These are phyloP conservation scores for Talaromyces sp. DNA, from an alignment of 2,329 filamentous ascomycete genomes.

Conservation along the genomic window DNA sequence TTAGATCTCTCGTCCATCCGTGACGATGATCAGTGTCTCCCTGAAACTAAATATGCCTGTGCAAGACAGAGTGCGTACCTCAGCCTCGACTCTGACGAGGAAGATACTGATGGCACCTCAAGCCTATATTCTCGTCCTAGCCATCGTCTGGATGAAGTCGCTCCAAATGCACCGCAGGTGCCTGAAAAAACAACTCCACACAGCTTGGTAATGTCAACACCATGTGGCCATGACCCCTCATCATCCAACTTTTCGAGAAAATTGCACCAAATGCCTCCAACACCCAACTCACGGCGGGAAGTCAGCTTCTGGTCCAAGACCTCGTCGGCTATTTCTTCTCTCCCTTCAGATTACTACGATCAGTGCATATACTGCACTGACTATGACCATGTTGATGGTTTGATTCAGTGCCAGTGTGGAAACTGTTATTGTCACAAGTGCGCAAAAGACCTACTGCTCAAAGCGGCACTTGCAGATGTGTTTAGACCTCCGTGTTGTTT, in stretches of 20 bases:
- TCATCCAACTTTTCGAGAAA: neutral
- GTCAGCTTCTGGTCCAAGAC: neutral
- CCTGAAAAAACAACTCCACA: neutral
- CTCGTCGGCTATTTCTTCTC: neutral
- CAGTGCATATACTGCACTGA: neutral
- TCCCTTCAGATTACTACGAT: neutral
- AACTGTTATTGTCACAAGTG: neutral
- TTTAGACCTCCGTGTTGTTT: neutral
- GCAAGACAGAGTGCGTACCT: neutral
- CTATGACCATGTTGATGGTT: neutral
- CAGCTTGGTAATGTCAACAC: neutral
- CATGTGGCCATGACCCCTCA: neutral
- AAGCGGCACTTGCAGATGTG: neutral
- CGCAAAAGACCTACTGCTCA: neutral
- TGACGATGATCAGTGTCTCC: neutral
- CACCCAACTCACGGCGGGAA: neutral
- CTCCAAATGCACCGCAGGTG: neutral
- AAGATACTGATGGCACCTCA: neutral
- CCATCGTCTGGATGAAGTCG: neutral
- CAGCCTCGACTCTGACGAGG: neutral
- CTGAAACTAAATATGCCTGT: neutral
- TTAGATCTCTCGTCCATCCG: neutral
- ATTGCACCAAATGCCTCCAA: neutral
- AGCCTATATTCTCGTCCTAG: neutral
- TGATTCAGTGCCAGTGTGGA: neutral